Percentiles rank a stretch among this genome's conserved stretches.
Evolutionary conservation across 2,329 filamentous ascomycete species (phyloP).

Genomic region (Ascocoryne sarcoides): DNA sequence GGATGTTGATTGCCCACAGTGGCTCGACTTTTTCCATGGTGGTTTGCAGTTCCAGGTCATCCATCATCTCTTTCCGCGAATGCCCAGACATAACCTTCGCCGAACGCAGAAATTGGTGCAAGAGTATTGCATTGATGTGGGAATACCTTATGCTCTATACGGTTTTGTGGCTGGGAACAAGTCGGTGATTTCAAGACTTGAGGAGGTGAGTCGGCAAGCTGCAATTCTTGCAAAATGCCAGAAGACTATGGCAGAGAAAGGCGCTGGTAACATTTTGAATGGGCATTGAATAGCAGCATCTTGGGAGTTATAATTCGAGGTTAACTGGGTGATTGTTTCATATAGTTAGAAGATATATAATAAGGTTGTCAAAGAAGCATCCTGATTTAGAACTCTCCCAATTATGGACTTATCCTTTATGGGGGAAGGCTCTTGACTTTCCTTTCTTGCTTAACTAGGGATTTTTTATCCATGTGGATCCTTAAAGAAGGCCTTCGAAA

Average conservation of each 20-base stretch:
- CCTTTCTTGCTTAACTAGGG: too few species aligned
- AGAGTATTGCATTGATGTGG: constrained; percentile 74
- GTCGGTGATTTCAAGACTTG: constrained; percentile 66
- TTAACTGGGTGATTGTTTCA: not conserved
- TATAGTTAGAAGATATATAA: not conserved
- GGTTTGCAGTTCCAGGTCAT: constrained; percentile 85
- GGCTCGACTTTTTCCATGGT: constrained; percentile 85
- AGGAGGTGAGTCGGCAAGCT: constrained; percentile 72
- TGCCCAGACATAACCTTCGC: constrained; percentile 78
- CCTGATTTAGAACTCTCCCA: too few species aligned
- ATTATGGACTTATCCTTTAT: too few species aligned
- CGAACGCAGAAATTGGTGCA: constrained; percentile 65
- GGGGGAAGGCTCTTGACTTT: too few species aligned
- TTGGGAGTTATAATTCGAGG: not conserved
- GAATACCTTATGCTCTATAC: constrained; percentile 77
- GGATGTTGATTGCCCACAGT: constrained; percentile 81
- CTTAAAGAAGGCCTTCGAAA: too few species aligned
- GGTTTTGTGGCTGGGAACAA: constrained; percentile 79
- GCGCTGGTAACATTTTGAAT: constrained; percentile 23
- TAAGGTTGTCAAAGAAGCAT: too few species aligned
- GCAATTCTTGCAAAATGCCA: constrained; percentile 70
- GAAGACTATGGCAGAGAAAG: constrained; percentile 32
- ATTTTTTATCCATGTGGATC: too few species aligned
- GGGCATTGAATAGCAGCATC: constrained; percentile 11
- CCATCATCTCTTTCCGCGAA: constrained; percentile 75